Percentiles rank a stretch among this genome's conserved stretches.
These are phyloP conservation scores for Acrocalymma vagum DNA, from an alignment of 2,329 filamentous ascomycete genomes.

Conservation along the genomic window DNA sequence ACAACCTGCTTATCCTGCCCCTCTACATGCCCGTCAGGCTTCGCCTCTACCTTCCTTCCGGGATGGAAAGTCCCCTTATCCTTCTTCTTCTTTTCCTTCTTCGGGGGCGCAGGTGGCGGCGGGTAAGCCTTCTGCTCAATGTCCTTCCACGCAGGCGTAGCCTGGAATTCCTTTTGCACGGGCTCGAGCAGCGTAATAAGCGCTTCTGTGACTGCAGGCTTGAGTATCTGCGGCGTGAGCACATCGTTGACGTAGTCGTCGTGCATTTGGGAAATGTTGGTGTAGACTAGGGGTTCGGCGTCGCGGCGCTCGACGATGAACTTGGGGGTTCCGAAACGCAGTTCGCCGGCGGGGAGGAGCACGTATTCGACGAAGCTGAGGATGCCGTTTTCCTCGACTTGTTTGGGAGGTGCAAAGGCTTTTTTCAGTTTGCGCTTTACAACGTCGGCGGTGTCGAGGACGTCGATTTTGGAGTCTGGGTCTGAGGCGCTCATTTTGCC, in stretches of 20 bases:
- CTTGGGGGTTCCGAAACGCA: constrained; percentile 63
- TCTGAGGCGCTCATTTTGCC: constrained; percentile 82
- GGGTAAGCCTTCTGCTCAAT: constrained; percentile 85
- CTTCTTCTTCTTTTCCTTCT: constrained; percentile 78
- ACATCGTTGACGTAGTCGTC: constrained; percentile 83
- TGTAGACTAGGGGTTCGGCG: constrained; percentile 83
- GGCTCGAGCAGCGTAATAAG: constrained; percentile 79
- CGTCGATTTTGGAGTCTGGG: constrained; percentile 85
- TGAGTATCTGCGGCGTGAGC: constrained; percentile 86
- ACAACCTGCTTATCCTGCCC: constrained; percentile 51
- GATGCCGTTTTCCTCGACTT: constrained; percentile 85
- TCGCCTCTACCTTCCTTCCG: constrained; percentile 49
- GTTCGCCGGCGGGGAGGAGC: constrained; percentile 77
- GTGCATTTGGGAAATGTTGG: constrained; percentile 75
- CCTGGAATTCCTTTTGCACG: constrained; percentile 77
- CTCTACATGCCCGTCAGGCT: constrained; percentile 56
- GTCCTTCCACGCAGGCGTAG: constrained; percentile 80
- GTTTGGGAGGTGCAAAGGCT: constrained; percentile 78
- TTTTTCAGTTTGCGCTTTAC: constrained; percentile 77
- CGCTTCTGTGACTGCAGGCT: constrained; percentile 80
- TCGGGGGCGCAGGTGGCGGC: constrained; percentile 64
- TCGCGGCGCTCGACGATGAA: constrained; percentile 74
- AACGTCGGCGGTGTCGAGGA: constrained; percentile 79
- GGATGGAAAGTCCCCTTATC: constrained; percentile 75
- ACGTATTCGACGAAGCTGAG: constrained; percentile 88